A percentile compares a stretch with the other conserved stretches of the same genome.
Evolutionary conservation across 148 eudicot species (phyloP).

Genomic region (Silene uniflora): DNA sequence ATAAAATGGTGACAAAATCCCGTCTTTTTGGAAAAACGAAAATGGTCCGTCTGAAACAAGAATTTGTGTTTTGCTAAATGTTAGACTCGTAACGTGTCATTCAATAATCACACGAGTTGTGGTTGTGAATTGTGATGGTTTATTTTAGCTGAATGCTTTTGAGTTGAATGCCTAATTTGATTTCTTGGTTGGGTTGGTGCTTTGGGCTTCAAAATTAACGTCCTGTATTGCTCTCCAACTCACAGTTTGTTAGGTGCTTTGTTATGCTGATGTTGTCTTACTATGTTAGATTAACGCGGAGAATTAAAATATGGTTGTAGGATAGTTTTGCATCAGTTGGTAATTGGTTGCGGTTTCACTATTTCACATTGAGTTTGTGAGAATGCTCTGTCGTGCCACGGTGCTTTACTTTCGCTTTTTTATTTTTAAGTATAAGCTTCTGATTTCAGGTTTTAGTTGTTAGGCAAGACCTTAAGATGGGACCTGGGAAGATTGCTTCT

Average conservation of each 20-base stretch:
- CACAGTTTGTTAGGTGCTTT: too few relatives aligned
- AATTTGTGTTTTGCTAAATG: too few relatives aligned
- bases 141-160: not conserved
- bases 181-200: not conserved
- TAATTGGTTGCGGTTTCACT: not conserved
- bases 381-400: not conserved
- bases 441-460: slow-evolving; percentile 79
- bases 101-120: too few relatives aligned
- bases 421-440: not conserved
- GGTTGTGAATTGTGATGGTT: not conserved
- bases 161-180: not conserved
- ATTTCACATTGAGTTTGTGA: not conserved
- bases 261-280: not conserved
- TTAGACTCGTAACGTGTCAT: too few relatives aligned
- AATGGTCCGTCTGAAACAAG: too few relatives aligned
- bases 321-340: not conserved
- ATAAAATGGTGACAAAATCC: too few relatives aligned
- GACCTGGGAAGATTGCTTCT: slow-evolving; percentile 84
- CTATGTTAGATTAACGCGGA: not conserved
- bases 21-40: too few relatives aligned
- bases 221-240: too few relatives aligned
- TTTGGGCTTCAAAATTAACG: not conserved
- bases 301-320: not conserved
- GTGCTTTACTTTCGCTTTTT: not conserved
- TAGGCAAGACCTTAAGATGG: slow-evolving; percentile 95